Percentiles rank a stretch among this genome's conserved stretches.
Evolutionary conservation across 495 filamentous ascomycete genomes (phyloP).

Genomic region (Trichoderma parareesei): DNA sequence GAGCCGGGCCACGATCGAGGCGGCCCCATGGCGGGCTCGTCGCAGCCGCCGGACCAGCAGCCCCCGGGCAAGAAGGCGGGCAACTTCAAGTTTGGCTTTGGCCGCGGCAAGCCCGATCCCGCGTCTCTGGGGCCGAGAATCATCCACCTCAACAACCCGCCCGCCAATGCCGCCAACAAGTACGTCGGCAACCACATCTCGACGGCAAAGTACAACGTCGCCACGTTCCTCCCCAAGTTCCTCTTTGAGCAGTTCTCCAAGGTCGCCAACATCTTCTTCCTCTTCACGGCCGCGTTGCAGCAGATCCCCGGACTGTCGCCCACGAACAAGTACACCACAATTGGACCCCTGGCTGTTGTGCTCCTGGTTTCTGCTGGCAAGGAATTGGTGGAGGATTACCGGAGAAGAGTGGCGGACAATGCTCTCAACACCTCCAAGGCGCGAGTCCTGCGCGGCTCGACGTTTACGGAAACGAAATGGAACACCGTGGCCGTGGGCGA

Average conservation of each 20-base stretch:
- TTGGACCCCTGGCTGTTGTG: slow-evolving; percentile 84
- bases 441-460: slow-evolving; percentile 72
- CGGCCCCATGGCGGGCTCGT: slow-evolving; percentile 11
- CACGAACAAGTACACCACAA: slow-evolving; percentile 92
- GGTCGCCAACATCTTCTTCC: slow-evolving; percentile 98
- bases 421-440: slow-evolving; percentile 84
- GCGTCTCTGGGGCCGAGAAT: slow-evolving; percentile 85
- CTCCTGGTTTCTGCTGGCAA: slow-evolving; percentile 90
- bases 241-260: slow-evolving; percentile 98
- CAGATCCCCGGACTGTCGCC: slow-evolving; percentile 94
- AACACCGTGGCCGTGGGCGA: slow-evolving; percentile 90
- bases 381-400: slow-evolving; percentile 89
- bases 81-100: slow-evolving; percentile 93
- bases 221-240: slow-evolving; percentile 96
- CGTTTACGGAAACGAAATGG: slow-evolving; percentile 84
- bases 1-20: slow-evolving; percentile 47
- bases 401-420: slow-evolving; percentile 79
- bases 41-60: slow-evolving; percentile 19
- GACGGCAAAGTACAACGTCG: slow-evolving; percentile 93
- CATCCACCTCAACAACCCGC: slow-evolving; percentile 95
- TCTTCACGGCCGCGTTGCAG: slow-evolving; percentile 92
- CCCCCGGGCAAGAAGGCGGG: slow-evolving; percentile 48
- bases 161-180: slow-evolving; percentile 79
- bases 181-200: slow-evolving; percentile 95
- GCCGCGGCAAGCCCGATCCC: slow-evolving; percentile 74